A percentile compares a stretch with the other conserved stretches of the same genome.
phyloP scores from a whole-genome alignment of 148 eudicot genomes.

The Beta vulgaris region DNA sequence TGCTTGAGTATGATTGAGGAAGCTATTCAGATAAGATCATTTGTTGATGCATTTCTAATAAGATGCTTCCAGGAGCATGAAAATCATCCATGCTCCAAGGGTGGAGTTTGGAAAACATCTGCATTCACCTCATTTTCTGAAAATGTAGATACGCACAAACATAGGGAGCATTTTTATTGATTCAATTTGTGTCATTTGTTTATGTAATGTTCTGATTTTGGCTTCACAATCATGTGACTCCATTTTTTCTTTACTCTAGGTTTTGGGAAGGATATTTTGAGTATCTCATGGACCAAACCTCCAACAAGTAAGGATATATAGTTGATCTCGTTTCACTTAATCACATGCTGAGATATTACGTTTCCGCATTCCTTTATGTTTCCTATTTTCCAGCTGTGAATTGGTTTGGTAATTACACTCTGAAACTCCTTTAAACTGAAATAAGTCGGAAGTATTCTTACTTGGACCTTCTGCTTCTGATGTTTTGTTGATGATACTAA shows the following conservation, averaged over 20 bases:
- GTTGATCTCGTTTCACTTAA: not conserved
- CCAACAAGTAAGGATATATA: conserved; percentile 68
- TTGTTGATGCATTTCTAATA: too few relatives aligned
- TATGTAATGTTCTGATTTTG: not conserved
- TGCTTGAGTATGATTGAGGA: too few relatives aligned
- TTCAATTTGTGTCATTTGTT: not conserved
- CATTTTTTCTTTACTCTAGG: conserved; percentile 39
- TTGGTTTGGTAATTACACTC: not conserved
- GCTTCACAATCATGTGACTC: not conserved
- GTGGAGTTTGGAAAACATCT: too few relatives aligned
- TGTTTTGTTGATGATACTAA: not conserved
- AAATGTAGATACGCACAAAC: too few relatives aligned
- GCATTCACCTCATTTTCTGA: too few relatives aligned
- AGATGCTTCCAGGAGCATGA: too few relatives aligned
- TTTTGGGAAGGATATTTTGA: conserved; percentile 99
- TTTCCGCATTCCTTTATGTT: not conserved
- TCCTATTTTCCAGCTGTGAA: not conserved
- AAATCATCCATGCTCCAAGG: too few relatives aligned
- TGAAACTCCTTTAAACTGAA: not conserved
- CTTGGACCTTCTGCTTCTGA: not conserved
- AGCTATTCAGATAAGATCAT: too few relatives aligned
- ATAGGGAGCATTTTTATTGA: too few relatives aligned
- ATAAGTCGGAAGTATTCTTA: too few relatives aligned
- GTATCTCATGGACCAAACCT: conserved; percentile 81
- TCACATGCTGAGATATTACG: not conserved